Evolutionary conservation across 2,329 filamentous ascomycete genomes (phyloP).

Genomic region (Neophaeococcomyces mojaviensis): DNA sequence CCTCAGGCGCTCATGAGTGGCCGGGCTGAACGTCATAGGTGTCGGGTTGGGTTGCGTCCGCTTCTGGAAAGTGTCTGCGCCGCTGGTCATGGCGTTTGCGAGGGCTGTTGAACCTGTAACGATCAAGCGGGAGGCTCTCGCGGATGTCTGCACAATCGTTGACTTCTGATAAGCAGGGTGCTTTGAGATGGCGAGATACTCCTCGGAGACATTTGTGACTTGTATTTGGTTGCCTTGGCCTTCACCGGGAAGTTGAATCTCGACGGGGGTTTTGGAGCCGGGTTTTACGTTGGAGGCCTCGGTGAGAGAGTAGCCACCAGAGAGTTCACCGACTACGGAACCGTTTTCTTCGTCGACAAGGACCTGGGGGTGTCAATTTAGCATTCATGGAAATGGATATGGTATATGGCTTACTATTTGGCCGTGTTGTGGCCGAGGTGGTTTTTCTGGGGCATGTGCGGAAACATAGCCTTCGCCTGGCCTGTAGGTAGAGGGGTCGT

Average conservation of each 20-base stretch:
- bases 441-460: constrained; percentile 15
- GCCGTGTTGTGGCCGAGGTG: constrained; percentile 21
- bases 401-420: constrained; percentile 26
- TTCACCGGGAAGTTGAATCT: constrained; percentile 40
- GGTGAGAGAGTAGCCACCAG: constrained; percentile 70
- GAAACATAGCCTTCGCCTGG: constrained; percentile 70
- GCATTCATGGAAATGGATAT: too few relatives aligned
- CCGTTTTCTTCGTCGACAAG: constrained; percentile 94
- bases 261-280: constrained; percentile 77
- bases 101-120: constrained; percentile 79
- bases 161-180: constrained; percentile 92
- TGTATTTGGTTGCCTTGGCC: constrained; percentile 41
- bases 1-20: constrained; percentile 76
- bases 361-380: constrained; percentile 61
- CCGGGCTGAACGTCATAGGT: constrained; percentile 78
- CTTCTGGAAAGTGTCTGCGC: constrained; percentile 72
- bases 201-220: constrained; percentile 42
- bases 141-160: constrained; percentile 76
- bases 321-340: constrained; percentile 85
- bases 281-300: constrained; percentile 68
- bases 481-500: constrained; percentile 75
- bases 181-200: constrained; percentile 66
- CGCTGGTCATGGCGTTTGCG: constrained; percentile 65
- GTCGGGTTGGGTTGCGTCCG: constrained; percentile 70
- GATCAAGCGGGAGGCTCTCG: constrained; percentile 80